Conservation (phyloP, 352 stramenopile genomes). For the Blastocystis sp. region DNA sequence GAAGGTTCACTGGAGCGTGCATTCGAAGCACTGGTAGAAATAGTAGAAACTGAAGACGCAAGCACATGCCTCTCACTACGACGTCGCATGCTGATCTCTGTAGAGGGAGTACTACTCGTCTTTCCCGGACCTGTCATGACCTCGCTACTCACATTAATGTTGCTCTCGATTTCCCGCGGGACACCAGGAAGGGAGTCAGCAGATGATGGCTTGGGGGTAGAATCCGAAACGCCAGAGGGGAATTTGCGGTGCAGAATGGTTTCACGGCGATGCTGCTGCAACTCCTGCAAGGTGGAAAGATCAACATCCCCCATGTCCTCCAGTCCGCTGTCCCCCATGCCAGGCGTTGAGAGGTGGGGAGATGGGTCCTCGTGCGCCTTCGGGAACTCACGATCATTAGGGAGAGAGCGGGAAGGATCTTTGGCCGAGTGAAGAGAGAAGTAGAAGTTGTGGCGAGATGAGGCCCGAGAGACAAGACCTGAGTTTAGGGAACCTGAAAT, state of each 20-base stretch:
- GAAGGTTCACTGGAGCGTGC: neutral
- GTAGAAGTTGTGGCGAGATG: neutral
- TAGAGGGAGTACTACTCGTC: too few species aligned
- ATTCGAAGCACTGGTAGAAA: neutral
- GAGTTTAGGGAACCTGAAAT: neutral
- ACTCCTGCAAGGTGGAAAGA: neutral
- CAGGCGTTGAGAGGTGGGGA: neutral
- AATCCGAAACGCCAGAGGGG: too few species aligned
- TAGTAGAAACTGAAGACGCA: too few species aligned
- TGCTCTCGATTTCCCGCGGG: too few species aligned
- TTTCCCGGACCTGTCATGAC: neutral
- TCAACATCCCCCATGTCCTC: conserved; percentile 49
- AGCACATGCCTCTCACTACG: too few species aligned
- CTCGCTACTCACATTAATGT: neutral
- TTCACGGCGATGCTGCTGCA: neutral
- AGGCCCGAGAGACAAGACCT: neutral
- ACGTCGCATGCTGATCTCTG: too few species aligned
- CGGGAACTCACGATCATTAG: neutral
- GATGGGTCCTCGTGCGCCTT: neutral
- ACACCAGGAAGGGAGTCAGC: too few species aligned
- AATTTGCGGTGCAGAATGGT: too few species aligned
- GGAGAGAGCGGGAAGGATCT: neutral
- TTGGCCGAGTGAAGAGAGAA: neutral
- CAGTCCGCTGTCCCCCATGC: neutral
- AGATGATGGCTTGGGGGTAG: too few species aligned